Evolutionary conservation across 2,329 filamentous ascomycete species (phyloP).

Genomic region (Teratosphaeria zuluensis): DNA sequence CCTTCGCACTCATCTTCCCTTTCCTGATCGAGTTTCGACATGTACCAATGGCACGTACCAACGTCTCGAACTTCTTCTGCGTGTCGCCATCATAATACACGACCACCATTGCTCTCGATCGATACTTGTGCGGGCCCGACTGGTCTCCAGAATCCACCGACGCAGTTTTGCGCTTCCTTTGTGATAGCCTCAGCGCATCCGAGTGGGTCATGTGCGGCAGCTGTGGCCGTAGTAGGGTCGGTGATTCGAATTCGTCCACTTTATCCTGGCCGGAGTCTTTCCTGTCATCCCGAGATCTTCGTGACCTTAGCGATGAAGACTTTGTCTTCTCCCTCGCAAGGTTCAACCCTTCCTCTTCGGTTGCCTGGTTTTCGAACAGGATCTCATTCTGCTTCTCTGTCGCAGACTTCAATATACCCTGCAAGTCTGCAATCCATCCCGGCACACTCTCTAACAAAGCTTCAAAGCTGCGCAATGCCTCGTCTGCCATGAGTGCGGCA

Average conservation of each 20-base stretch:
- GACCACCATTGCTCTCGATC: conserved; percentile 65
- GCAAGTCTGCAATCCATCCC: conserved; percentile 23
- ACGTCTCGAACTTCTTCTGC: conserved; percentile 69
- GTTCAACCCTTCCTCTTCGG: conserved; percentile 2
- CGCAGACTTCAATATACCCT: conserved; percentile 17
- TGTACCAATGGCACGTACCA: conserved; percentile 72
- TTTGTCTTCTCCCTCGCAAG: conserved; percentile 6
- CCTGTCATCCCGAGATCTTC: neutral
- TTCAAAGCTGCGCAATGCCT: conserved; percentile 20
- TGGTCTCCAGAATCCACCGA: conserved; percentile 31
- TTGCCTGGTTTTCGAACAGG: conserved; percentile 13
- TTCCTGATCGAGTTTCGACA: conserved; percentile 79
- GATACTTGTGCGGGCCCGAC: conserved; percentile 46
- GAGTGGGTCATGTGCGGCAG: conserved; percentile 19
- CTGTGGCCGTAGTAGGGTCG: conserved; percentile 11
- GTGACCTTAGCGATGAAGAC: conserved; percentile 15
- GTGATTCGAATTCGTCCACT: neutral
- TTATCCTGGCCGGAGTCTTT: neutral
- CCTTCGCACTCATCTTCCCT: conserved; percentile 72
- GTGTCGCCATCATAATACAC: conserved; percentile 90
- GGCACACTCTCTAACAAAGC: conserved; percentile 21
- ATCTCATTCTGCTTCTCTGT: conserved; percentile 19
- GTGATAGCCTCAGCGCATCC: conserved; percentile 19
- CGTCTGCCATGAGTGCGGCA: conserved; percentile 19
- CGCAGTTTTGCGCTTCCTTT: conserved; percentile 35